A percentile compares a stretch with the other conserved stretches of the same genome.
Evolutionary conservation across 1,284 basidiomycete genomes (phyloP).

Genomic region (Grifola frondosa): DNA sequence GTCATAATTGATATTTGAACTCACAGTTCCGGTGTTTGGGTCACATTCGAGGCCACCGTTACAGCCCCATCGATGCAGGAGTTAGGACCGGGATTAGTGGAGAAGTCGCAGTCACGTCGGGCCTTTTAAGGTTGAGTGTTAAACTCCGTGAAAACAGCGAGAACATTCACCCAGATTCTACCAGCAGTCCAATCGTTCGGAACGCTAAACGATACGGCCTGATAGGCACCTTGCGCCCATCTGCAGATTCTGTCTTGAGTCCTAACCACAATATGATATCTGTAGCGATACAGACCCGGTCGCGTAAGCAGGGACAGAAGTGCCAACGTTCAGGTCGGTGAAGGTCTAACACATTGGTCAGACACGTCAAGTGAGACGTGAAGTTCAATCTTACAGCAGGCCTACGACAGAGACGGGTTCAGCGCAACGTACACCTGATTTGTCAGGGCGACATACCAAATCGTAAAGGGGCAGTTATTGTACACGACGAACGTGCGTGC

Average conservation of each 20-base stretch:
- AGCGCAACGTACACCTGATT: too few species aligned
- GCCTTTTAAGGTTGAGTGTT: conserved; percentile 26
- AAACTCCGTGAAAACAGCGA: neutral
- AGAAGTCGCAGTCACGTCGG: conserved; percentile 44
- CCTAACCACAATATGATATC: neutral
- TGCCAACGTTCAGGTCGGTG: conserved; percentile 33
- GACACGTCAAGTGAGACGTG: neutral
- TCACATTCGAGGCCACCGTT: conserved; percentile 47
- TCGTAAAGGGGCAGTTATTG: conserved; percentile 20
- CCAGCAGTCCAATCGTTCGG: conserved; percentile 38
- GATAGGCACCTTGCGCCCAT: conserved; percentile 32
- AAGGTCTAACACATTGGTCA: conserved; percentile 28
- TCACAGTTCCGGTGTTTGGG: conserved; percentile 36
- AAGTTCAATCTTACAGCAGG: conserved; percentile 27
- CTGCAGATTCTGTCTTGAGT: conserved; percentile 13
- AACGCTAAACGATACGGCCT: conserved; percentile 30
- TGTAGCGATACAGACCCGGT: conserved; percentile 27
- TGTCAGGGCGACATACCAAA: conserved; percentile 21
- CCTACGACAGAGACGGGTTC: too few species aligned
- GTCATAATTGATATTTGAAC: neutral
- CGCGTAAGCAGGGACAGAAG: conserved; percentile 23
- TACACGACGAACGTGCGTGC: conserved; percentile 18
- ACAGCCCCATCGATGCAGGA: conserved; percentile 43
- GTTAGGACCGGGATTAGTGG: conserved; percentile 36
- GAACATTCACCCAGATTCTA: conserved; percentile 35